Conservation (phyloP, 768 basidiomycete genomes). For the Agaricus blazei region DNA sequence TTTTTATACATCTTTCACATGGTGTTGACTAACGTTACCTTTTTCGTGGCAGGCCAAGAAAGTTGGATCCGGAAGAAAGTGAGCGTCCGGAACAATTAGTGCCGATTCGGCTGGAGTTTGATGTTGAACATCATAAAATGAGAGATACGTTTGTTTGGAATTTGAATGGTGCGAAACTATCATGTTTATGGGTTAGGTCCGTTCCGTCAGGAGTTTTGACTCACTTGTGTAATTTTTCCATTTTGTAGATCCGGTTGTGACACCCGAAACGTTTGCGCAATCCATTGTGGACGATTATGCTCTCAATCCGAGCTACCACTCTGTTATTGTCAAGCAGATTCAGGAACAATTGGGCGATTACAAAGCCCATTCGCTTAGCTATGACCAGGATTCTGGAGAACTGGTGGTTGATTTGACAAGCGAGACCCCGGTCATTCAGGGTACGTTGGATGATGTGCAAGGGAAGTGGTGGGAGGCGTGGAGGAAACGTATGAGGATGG, state of each 20-base stretch:
- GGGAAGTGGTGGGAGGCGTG: conserved; percentile 68
- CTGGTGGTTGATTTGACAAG: conserved; percentile 13
- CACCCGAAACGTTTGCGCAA: conserved; percentile 87
- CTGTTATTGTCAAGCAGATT: conserved; percentile 73
- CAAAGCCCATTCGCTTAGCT: conserved; percentile 57
- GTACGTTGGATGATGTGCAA: conserved; percentile 44
- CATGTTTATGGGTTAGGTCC: conserved; percentile 7
- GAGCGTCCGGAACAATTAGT: conserved; percentile 77
- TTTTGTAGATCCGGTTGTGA: conserved; percentile 74
- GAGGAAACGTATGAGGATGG: conserved; percentile 47
- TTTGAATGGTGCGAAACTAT: conserved; percentile 63
- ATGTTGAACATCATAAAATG: conserved; percentile 91
- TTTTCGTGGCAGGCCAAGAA: conserved; percentile 47
- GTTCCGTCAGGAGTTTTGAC: not conserved
- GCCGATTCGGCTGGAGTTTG: conserved; percentile 94
- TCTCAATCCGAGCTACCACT: conserved; percentile 60
- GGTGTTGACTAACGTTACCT: not conserved
- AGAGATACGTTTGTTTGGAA: conserved; percentile 99
- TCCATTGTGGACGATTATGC: conserved; percentile 88
- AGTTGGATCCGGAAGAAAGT: conserved; percentile 48
- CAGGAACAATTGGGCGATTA: conserved; percentile 85
- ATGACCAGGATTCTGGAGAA: conserved; percentile 42
- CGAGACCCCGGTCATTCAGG: conserved; percentile 18
- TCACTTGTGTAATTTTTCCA: not conserved
- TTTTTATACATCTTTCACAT: conserved; percentile 11